Conservation (phyloP, 1,139 yeast genomes). For the Saccharomyces hybrid region DNA sequence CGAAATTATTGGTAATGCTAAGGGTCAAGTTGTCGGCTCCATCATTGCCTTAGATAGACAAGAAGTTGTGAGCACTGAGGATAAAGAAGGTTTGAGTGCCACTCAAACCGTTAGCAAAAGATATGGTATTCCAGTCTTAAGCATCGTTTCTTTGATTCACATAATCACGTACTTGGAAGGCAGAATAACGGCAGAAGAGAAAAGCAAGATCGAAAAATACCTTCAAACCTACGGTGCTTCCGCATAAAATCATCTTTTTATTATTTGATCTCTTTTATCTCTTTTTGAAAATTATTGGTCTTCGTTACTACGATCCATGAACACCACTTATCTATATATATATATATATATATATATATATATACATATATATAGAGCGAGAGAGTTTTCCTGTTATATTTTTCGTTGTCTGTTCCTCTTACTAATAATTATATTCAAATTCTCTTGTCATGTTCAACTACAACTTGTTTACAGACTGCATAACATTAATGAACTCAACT, state of each 20-base stretch:
- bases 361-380: neutral
- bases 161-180: slow-evolving; percentile 57
- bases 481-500: neutral
- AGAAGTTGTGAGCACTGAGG: slow-evolving; percentile 59
- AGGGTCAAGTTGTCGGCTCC: slow-evolving; percentile 73
- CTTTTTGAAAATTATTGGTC: neutral
- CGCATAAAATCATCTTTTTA: neutral
- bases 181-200: slow-evolving; percentile 48
- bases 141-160: slow-evolving; percentile 71
- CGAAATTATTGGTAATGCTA: slow-evolving; percentile 59
- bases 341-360: neutral
- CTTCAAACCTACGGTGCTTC: slow-evolving; percentile 38
- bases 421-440: neutral
- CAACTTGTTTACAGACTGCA: neutral
- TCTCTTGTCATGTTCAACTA: neutral
- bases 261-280: neutral
- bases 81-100: slow-evolving; percentile 47
- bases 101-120: slow-evolving; percentile 69
- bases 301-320: neutral
- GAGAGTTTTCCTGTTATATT: neutral
- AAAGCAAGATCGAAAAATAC: slow-evolving; percentile 52
- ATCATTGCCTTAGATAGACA: slow-evolving; percentile 92
- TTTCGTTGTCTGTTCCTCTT: neutral
- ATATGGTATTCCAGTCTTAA: slow-evolving; percentile 73
- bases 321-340: slow-evolving; percentile 1